phyloP scores from a whole-genome alignment of 495 filamentous ascomycete species.

The Rusavskia elegans region DNA sequence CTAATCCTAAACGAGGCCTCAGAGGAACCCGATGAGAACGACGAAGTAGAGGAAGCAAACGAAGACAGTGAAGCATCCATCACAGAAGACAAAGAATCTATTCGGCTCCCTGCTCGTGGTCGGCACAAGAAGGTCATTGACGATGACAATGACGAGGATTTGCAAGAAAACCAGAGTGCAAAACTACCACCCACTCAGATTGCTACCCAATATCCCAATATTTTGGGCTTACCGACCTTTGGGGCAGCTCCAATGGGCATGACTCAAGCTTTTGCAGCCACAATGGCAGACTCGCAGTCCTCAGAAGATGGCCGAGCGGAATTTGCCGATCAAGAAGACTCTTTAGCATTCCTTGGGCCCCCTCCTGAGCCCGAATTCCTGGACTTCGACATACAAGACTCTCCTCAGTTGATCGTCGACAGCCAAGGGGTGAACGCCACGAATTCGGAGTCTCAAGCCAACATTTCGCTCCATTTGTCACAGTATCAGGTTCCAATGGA shows the following conservation, averaged over 20 bases:
- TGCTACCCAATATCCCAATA: conserved; percentile 15
- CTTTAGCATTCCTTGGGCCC: conserved; percentile 30
- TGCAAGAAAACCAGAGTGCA: not conserved
- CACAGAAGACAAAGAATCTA: conserved; percentile 24
- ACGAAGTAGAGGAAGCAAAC: conserved; percentile 25
- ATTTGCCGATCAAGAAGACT: conserved; percentile 21
- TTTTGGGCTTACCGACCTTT: conserved; percentile 38
- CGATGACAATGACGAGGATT: conserved; percentile 37
- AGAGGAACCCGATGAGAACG: conserved; percentile 16
- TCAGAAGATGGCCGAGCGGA: conserved; percentile 1
- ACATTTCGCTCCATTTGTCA: conserved; percentile 32
- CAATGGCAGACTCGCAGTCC: conserved; percentile 50
- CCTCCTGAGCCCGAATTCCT: conserved; percentile 38
- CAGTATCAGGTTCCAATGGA: conserved; percentile 38
- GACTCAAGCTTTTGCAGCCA: conserved; percentile 87
- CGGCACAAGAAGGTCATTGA: conserved; percentile 26
- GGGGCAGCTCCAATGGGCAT: conserved; percentile 50
- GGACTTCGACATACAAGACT: conserved; percentile 27
- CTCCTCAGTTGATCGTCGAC: conserved; percentile 45
- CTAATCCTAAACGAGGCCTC: conserved; percentile 15
- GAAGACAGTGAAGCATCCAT: conserved; percentile 22
- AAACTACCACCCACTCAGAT: not conserved
- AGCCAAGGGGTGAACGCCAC: conserved; percentile 31
- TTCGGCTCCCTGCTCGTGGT: conserved; percentile 16
- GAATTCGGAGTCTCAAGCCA: conserved; percentile 25